Conservation (phyloP, 2,329 filamentous ascomycete species). For the Pestalotiopsis sp. region DNA sequence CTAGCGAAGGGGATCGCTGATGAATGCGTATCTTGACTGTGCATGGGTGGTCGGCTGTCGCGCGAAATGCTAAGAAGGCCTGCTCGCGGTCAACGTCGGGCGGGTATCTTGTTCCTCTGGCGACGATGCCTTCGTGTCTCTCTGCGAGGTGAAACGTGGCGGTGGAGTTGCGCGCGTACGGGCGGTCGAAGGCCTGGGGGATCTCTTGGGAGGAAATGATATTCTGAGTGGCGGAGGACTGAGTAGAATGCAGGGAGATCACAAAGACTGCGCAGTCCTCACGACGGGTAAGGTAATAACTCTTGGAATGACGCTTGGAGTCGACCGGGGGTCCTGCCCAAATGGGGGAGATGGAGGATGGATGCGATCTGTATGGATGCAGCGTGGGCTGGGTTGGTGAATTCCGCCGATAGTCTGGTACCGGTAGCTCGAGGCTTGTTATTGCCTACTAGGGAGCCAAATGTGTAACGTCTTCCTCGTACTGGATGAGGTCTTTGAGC, state of each 20-base stretch:
- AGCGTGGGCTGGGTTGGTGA: background rate
- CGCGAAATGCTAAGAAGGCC: background rate
- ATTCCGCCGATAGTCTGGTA: background rate
- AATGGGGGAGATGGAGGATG: constrained; percentile 7
- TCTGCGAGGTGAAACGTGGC: background rate
- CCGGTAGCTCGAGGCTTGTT: background rate
- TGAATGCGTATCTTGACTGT: constrained; percentile 11
- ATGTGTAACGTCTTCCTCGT: background rate
- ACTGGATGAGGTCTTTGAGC: background rate
- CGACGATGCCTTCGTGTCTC: background rate
- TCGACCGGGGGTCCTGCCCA: constrained; percentile 15
- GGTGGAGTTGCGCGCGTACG: background rate
- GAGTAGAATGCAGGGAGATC: background rate
- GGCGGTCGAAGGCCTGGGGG: background rate
- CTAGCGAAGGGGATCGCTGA: constrained; percentile 34
- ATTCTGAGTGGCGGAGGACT: background rate
- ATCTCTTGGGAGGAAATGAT: background rate
- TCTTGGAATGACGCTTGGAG: constrained; percentile 12
- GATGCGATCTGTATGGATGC: background rate
- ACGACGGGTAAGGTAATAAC: background rate
- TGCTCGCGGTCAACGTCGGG: background rate
- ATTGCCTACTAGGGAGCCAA: background rate
- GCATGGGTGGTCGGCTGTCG: constrained; percentile 1
- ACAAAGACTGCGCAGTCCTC: background rate
- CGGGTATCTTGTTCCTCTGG: background rate